Conservation (phyloP, 768 basidiomycete genomes). For the Sarcomyxa edulis region DNA sequence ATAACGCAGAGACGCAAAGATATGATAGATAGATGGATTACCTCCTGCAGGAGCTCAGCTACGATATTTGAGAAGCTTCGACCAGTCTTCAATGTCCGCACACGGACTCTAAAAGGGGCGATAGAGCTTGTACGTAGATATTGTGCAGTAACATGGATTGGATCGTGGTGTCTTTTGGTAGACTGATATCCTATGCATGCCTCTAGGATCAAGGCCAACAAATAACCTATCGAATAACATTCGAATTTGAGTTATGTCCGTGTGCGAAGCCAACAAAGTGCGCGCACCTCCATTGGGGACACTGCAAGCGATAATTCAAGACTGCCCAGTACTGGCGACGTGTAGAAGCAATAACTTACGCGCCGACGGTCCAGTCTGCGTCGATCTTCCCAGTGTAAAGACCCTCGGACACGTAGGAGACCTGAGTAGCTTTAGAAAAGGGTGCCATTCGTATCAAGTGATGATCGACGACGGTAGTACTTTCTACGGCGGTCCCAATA, state of each 20-base stretch:
- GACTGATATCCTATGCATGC: slow-evolving; percentile 50
- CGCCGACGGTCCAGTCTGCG: slow-evolving; percentile 37
- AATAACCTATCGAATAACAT: slow-evolving; percentile 39
- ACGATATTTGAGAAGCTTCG: slow-evolving; percentile 51
- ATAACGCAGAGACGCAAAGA: neutral
- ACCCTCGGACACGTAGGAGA: slow-evolving; percentile 12
- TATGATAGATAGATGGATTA: slow-evolving; percentile 14
- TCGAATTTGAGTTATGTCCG: slow-evolving; percentile 4
- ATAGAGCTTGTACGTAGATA: slow-evolving; percentile 42
- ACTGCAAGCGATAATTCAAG: slow-evolving; percentile 19
- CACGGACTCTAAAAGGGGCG: slow-evolving; percentile 39
- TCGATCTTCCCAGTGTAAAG: slow-evolving; percentile 36
- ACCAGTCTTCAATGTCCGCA: slow-evolving; percentile 44
- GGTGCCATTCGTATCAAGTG: slow-evolving; percentile 30
- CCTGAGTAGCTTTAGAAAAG: slow-evolving; percentile 27
- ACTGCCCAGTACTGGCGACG: slow-evolving; percentile 5
- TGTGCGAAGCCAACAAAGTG: neutral
- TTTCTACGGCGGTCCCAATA: too few species aligned
- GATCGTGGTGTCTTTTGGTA: slow-evolving; percentile 43
- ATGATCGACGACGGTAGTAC: too few species aligned
- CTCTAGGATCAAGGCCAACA: slow-evolving; percentile 49
- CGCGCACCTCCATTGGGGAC: slow-evolving; percentile 49
- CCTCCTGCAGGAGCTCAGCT: slow-evolving; percentile 56
- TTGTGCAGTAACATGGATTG: slow-evolving; percentile 56
- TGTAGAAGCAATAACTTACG: slow-evolving; percentile 26